Evolutionary conservation across 805 yeast species (phyloP).

Genomic region (Ogataea haglerorum): DNA sequence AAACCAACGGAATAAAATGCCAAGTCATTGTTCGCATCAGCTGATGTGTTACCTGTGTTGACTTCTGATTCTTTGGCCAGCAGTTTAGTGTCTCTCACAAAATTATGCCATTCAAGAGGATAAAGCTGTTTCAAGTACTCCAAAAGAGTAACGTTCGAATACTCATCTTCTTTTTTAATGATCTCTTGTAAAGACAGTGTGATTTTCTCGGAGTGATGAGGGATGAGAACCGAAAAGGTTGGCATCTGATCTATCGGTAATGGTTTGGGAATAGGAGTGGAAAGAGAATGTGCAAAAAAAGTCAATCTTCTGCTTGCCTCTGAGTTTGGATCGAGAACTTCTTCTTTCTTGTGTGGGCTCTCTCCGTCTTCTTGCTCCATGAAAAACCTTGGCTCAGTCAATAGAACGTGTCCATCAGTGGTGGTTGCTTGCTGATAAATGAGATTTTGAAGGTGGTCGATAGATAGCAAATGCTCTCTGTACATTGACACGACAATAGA

Average conservation of each 20-base stretch:
- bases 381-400: constrained; percentile 75
- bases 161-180: constrained; percentile 67
- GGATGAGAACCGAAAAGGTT: constrained; percentile 76
- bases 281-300: constrained; percentile 84
- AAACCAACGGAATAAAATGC: constrained; percentile 73
- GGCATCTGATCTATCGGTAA: constrained; percentile 69
- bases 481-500: constrained; percentile 80
- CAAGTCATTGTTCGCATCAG: constrained; percentile 42
- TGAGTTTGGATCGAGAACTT: constrained; percentile 57
- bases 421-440: constrained; percentile 49
- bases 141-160: constrained; percentile 51
- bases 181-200: constrained; percentile 72
- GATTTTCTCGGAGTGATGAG: constrained; percentile 84
- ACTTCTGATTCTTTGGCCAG: constrained; percentile 43
- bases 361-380: constrained; percentile 75
- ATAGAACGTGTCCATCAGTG: constrained; percentile 37
- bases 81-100: constrained; percentile 53
- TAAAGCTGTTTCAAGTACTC: constrained; percentile 55
- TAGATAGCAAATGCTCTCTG: constrained; percentile 70
- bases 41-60: constrained; percentile 10
- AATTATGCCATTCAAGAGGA: constrained; percentile 55
- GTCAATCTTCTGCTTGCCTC: constrained; percentile 84
- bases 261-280: constrained; percentile 81
- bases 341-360: constrained; percentile 38
- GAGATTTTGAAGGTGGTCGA: constrained; percentile 67